Base-by-base conservation (phyloP, 2,329 filamentous ascomycete species). In the Nemania sp. region DNA sequence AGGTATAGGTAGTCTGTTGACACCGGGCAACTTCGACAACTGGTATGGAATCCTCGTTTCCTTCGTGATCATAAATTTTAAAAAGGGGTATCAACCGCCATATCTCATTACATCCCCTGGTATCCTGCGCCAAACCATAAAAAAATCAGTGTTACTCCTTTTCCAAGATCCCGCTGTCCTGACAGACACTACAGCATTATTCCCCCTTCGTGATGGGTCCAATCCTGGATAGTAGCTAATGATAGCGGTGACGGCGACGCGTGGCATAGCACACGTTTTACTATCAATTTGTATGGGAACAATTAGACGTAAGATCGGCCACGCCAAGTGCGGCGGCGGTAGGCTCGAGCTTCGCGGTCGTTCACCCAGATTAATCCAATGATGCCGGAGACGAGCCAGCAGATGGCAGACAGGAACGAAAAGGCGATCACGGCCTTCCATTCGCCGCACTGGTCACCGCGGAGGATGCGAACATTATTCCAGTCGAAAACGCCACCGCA, bases 361-460 rank as follows among this genome's bases (percentile, higher is more conserved):
- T 77, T 80, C 18, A 82, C 77, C 82, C 82, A 85, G 71, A 83
- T 78, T 67, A 84, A 71, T 47, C 81, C 84, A 45, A 90, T 70
- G 18, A 89, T 69, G 15, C 81, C 82, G 48, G 86, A 89, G 12
- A 79, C 83, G 42, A 92, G 81, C 89, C 89, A 92, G 70, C 87
- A 79, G 66, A 90, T 81, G 57, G 88, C 88, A 2, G 87, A 88
- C 56, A 92, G 75, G 76, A 92, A 92, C 50, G 81, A 78, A 70
- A 92, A 92, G 4, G 89, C 89, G 67, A 90, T 83, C 63, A 85
- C 80, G 42, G 90, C 85, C 76, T 89, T 91, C 83, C 85, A 90
- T 68, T 86, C 83, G 59, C 84, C 81, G 74, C 90, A 94, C n/a
- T 74, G 72, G 47, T 81, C 76, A 65, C 79, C 77, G 48, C 77